Conservation (phyloP, 768 basidiomycete genomes). For the Floccularia luteovirens region DNA sequence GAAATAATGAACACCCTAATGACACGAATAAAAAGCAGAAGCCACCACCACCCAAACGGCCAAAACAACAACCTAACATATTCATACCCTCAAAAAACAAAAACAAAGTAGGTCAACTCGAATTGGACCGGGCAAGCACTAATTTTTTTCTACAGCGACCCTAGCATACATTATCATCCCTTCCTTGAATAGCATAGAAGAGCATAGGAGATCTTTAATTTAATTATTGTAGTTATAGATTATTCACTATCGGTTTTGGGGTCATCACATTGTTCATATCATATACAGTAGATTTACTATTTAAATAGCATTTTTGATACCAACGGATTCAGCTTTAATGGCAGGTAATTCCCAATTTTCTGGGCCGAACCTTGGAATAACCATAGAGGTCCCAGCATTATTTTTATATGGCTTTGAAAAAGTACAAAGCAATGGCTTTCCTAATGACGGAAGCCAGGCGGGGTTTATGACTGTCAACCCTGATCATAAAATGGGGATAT, state of each 20-base stretch:
- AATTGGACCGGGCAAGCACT: neutral
- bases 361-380: conserved; percentile 79
- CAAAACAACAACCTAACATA: conserved; percentile 32
- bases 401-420: conserved; percentile 84
- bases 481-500: too few species aligned
- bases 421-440: conserved; percentile 72
- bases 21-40: conserved; percentile 12
- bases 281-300: too few species aligned
- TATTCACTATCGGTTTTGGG: too few species aligned
- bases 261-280: too few species aligned
- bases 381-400: conserved; percentile 57
- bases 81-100: conserved; percentile 52
- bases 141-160: neutral
- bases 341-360: conserved; percentile 86
- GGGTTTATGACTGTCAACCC: conserved; percentile 83
- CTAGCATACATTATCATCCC: neutral
- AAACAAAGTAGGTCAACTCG: neutral
- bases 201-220: too few species aligned
- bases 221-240: too few species aligned
- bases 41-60: conserved; percentile 25
- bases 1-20: conserved; percentile 5
- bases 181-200: too few species aligned
- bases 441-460: conserved; percentile 79
- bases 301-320: too few species aligned
- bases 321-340: conserved; percentile 31